Evolutionary conservation across 2,329 filamentous ascomycete genomes (phyloP).

Genomic region (Talaromyces sp.): DNA sequence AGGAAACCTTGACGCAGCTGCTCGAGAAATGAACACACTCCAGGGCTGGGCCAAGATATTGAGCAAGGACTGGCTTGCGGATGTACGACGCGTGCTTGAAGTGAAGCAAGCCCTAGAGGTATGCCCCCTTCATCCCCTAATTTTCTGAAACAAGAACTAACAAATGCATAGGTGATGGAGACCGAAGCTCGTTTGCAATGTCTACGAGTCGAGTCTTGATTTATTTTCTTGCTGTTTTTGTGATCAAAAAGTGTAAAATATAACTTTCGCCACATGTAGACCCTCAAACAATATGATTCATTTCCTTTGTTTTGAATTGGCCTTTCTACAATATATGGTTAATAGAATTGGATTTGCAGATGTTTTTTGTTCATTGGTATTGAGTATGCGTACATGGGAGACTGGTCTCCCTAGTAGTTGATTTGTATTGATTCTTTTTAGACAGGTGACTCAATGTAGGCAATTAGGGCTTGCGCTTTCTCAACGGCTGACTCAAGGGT

Average conservation of each 20-base stretch:
- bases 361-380: background rate
- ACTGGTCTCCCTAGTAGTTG: background rate
- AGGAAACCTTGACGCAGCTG: slow-evolving; percentile 84
- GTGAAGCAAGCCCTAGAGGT: slow-evolving; percentile 96
- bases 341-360: background rate
- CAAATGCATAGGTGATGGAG: slow-evolving; percentile 67
- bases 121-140: slow-evolving; percentile 41
- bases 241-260: slow-evolving; percentile 37
- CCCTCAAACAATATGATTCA: slow-evolving; percentile 32
- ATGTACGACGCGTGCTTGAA: slow-evolving; percentile 88
- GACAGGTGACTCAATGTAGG: too few relatives aligned
- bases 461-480: background rate
- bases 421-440: too few relatives aligned
- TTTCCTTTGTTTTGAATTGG: slow-evolving; percentile 20
- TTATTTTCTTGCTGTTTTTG: slow-evolving; percentile 4
- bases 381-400: background rate
- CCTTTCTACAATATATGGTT: background rate
- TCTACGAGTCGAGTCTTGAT: slow-evolving; percentile 67
- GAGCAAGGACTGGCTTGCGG: slow-evolving; percentile 87
- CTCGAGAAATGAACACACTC: slow-evolving; percentile 90
- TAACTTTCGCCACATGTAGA: slow-evolving; percentile 32
- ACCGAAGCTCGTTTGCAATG: slow-evolving; percentile 87
- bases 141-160: background rate
- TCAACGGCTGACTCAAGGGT: too few relatives aligned
- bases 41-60: slow-evolving; percentile 94